These are phyloP conservation scores for Kalanchoe fedtschenkoi DNA, from an alignment of 164 flowering plant genomes.

Conservation along the genomic window DNA sequence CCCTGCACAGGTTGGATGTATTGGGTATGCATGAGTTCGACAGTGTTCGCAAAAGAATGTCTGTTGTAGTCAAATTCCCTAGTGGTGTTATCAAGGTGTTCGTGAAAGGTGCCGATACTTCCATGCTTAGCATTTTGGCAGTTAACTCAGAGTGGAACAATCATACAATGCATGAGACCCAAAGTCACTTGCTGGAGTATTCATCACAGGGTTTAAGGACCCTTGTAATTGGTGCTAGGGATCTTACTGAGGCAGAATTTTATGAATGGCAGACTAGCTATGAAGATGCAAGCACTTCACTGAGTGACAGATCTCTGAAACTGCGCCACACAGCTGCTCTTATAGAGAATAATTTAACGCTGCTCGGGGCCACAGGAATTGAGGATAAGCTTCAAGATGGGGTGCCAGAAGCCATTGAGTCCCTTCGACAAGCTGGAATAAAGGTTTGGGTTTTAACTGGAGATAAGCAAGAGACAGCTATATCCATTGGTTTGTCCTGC, in stretches of 20 bases:
- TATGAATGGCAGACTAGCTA: constrained; percentile 73
- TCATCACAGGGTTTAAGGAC: constrained; percentile 81
- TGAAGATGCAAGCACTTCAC: constrained; percentile 71
- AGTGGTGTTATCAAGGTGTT: constrained; percentile 66
- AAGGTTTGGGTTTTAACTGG: constrained; percentile 97
- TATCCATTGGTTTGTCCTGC: constrained; percentile 88
- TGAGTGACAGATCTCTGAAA: constrained; percentile 62
- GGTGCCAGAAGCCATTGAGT: constrained; percentile 91
- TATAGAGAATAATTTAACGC: constrained; percentile 47
- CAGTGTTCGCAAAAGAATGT: constrained; percentile 97
- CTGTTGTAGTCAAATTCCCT: constrained; percentile 82
- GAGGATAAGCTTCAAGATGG: constrained; percentile 89
- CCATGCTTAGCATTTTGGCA: constrained; percentile 53
- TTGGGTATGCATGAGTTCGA: constrained; percentile 98
- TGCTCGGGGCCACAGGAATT: constrained; percentile 82
- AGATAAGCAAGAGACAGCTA: constrained; percentile 97
- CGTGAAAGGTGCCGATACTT: constrained; percentile 92
- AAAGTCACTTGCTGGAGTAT: constrained; percentile 59
- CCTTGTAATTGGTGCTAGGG: constrained; percentile 75
- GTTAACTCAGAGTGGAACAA: constrained; percentile 38
- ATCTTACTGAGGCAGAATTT: constrained; percentile 51
- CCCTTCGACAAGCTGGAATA: constrained; percentile 72
- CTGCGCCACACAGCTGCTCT: constrained; percentile 71
- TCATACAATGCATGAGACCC: constrained; percentile 36
- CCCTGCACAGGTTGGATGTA: constrained; percentile 67